A percentile compares a stretch with the other conserved stretches of the same genome.
Conservation (phyloP, 2,329 filamentous ascomycete genomes). For the Aspergillus neotritici region DNA sequence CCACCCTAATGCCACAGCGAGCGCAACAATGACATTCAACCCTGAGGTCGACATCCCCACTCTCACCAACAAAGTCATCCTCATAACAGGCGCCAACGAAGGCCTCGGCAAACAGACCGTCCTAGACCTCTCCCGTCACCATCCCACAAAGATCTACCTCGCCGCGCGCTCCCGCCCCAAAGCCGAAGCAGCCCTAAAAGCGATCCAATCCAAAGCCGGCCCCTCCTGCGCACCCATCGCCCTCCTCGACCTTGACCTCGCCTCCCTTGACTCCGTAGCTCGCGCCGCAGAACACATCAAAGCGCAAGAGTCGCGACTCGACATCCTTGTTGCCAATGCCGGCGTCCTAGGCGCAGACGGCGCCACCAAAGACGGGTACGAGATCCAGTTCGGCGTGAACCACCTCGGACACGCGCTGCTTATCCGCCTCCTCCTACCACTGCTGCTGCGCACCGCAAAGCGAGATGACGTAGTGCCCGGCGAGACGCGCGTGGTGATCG, state of each 20-base stretch:
- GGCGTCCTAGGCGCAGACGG: slow-evolving; percentile 40
- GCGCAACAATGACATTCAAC: no score
- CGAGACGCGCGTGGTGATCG: slow-evolving; percentile 7
- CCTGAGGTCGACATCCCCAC: no score
- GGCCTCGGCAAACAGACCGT: slow-evolving; percentile 18
- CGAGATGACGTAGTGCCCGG: not conserved
- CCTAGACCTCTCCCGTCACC: slow-evolving; percentile 36
- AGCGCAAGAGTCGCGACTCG: slow-evolving; percentile 31
- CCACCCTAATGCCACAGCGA: no score
- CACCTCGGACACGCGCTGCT: slow-evolving; percentile 48
- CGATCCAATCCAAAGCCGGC: slow-evolving; percentile 28
- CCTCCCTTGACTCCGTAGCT: slow-evolving; percentile 41
- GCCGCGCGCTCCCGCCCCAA: slow-evolving; percentile 33
- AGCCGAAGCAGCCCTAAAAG: slow-evolving; percentile 29
- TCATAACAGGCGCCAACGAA: no score
- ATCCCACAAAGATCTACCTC: slow-evolving; percentile 32
- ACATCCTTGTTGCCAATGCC: slow-evolving; percentile 45
- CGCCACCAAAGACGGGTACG: slow-evolving; percentile 44
- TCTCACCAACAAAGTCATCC: no score
- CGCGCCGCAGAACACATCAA: slow-evolving; percentile 37
- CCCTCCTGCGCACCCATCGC: slow-evolving; percentile 25
- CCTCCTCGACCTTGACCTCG: slow-evolving; percentile 43
- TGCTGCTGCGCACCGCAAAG: slow-evolving; percentile 4
- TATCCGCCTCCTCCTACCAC: slow-evolving; percentile 10
- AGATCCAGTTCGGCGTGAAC: slow-evolving; percentile 48